phyloP scores from a whole-genome alignment of 371 early-diverging fungal genomes.

The Mortierella sp. region DNA sequence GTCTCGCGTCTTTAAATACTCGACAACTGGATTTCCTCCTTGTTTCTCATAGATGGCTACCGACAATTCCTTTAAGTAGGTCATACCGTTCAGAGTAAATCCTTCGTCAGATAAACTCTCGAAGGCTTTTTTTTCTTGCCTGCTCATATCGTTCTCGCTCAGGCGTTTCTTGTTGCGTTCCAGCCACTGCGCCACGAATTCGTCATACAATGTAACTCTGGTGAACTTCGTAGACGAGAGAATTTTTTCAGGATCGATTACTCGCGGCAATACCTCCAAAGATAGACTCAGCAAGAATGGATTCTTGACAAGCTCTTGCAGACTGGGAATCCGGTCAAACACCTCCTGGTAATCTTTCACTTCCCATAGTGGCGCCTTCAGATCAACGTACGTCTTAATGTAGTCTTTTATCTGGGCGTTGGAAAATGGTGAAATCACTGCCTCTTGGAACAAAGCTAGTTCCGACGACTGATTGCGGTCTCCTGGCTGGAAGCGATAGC shows the following conservation, averaged over 20 bases:
- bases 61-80: background rate
- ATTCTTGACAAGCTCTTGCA: constrained; percentile 15
- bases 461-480: background rate
- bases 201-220: constrained; percentile 15
- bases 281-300: constrained; percentile 13
- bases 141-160: background rate
- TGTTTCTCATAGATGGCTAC: background rate
- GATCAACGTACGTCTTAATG: background rate
- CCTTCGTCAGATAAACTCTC: background rate
- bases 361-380: background rate
- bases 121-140: background rate
- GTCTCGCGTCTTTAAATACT: background rate
- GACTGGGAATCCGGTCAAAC: background rate
- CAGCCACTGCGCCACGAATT: constrained; percentile 7
- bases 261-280: background rate
- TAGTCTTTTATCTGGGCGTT: constrained; percentile 11
- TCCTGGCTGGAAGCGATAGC: constrained; percentile 6
- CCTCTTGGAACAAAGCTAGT: constrained; percentile 6
- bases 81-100: background rate
- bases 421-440: constrained; percentile 10
- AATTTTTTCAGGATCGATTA: background rate
- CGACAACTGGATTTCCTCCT: background rate
- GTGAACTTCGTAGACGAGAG: constrained; percentile 5
- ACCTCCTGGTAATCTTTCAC: constrained; percentile 4
- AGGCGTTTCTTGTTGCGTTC: background rate